A percentile compares a stretch with the other conserved stretches of the same genome.
These are phyloP conservation scores for Vaccinium macrocarpon DNA, from an alignment of 148 eudicot species.

Conservation along the genomic window DNA sequence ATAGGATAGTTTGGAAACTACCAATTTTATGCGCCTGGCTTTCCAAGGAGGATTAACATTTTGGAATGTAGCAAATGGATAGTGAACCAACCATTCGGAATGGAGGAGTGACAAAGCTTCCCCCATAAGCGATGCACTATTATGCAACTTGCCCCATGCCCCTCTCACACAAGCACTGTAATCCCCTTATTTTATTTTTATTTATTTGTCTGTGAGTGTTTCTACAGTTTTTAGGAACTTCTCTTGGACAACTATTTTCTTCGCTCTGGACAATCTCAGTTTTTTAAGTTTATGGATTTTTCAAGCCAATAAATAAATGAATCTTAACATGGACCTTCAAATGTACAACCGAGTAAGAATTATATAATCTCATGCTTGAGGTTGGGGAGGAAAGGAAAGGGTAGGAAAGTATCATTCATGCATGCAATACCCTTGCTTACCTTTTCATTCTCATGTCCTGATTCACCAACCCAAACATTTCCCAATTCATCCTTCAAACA, in stretches of 20 bases:
- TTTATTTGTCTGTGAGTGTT: background rate
- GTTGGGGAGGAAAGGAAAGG: background rate
- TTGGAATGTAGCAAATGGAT: background rate
- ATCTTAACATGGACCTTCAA: background rate
- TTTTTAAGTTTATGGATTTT: background rate
- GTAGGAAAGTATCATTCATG: background rate
- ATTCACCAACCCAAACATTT: slow-evolving; percentile 96
- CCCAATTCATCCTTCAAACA: slow-evolving; percentile 90
- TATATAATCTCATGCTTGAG: background rate
- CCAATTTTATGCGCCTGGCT: background rate
- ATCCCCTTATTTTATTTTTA: background rate
- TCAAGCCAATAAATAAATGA: background rate
- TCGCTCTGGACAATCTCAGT: background rate
- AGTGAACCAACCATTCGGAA: background rate
- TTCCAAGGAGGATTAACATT: background rate
- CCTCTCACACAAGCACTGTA: background rate
- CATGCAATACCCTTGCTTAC: slow-evolving; percentile 29
- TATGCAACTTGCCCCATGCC: background rate
- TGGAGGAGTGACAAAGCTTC: background rate
- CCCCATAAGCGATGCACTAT: background rate
- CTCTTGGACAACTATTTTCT: background rate
- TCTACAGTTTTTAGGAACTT: background rate
- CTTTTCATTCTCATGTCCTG: slow-evolving; percentile 99
- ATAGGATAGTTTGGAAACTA: background rate
- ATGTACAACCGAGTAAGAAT: background rate